Conservation (phyloP, 805 yeast species). For the Allodekkera sacchari region DNA sequence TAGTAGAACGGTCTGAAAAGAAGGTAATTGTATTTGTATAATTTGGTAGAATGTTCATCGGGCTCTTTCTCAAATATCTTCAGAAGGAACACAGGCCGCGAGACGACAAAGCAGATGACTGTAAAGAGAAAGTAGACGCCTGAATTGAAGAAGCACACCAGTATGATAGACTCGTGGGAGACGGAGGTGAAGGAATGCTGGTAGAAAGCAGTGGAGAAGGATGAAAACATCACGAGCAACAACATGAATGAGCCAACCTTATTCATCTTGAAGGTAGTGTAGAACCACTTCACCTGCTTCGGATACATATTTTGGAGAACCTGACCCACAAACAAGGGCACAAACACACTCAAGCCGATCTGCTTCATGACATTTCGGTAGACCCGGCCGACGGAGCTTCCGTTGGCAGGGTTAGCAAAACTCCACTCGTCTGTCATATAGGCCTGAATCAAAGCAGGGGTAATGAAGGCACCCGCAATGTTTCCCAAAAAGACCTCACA, state of each 20-base stretch:
- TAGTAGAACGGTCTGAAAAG: conserved; percentile 60
- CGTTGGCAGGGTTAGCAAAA: conserved; percentile 74
- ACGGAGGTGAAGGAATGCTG: conserved; percentile 62
- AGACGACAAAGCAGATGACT: conserved; percentile 43
- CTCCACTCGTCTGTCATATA: conserved; percentile 50
- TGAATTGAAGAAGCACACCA: conserved; percentile 74
- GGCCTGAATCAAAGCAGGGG: conserved; percentile 80
- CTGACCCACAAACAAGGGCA: conserved; percentile 87
- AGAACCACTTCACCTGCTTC: conserved; percentile 50
- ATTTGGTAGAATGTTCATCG: conserved; percentile 29
- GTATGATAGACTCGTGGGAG: conserved; percentile 51
- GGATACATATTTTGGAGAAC: conserved; percentile 66
- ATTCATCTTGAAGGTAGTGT: conserved; percentile 48
- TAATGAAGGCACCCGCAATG: conserved; percentile 74
- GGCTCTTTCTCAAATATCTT: conserved; percentile 41
- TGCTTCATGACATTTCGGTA: conserved; percentile 81
- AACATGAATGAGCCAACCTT: conserved; percentile 79
- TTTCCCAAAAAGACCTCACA: conserved; percentile 86
- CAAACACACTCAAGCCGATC: conserved; percentile 69
- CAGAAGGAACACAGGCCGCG: conserved; percentile 49
- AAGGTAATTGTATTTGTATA: conserved; percentile 38
- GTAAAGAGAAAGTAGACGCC: conserved; percentile 78
- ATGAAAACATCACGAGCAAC: conserved; percentile 46
- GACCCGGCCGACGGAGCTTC: conserved; percentile 42
- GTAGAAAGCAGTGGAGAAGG: conserved; percentile 82